Evolutionary conservation across 2,329 filamentous ascomycete genomes (phyloP), one percentile per base, ranked within the genome.

Genomic region (Colletotrichum sp.): DNA sequence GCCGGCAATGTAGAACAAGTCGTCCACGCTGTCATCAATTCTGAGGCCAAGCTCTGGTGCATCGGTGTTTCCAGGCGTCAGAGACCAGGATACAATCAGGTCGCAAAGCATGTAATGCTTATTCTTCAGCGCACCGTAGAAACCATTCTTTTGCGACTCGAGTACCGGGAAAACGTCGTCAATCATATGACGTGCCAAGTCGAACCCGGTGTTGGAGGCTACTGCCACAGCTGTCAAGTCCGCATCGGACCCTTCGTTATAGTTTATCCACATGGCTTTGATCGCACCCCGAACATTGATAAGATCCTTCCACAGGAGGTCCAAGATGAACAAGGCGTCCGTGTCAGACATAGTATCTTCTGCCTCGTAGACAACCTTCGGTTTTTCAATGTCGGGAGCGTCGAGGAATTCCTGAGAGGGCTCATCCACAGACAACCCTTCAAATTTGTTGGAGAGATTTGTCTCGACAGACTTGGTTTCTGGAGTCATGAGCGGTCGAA

Each of bases 391-490:
- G 62, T 83, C 79, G 0, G 84, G 81, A 10, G 82, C 80, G 16
- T 83, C 77, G 5, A 85, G 49, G 77, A 87, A 87, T 5, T 79
- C 79, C 28, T 85, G 79, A 0, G 84, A 86, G 2, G 85, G 81
- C 32, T 87, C 85, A 57, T 86, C 80, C 13, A 87, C 76, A 1
- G 80, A 77, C 10, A 88, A 78, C 6, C 76, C 66, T 5, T 80
- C 80, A 75, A 88, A 88, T n/a, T 79, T 80, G 75, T 85, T 86
- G 21, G 72, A 71, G 6, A 80, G 30, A 26, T 21, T 30, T 21
- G 32, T 15, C 13, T 65, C 36, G 10, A 21, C 8, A 18, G 12
- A 10, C 32, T 36, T 21, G 21, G 34, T 9, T 7, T 32, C 34
- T 6, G 63, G 34, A 15, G 63, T n/a, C 71, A 79, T 79, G 18